Evolutionary conservation across 2,329 filamentous ascomycete species (phyloP), one percentile per base, ranked within the genome.

Genomic region (Aureobasidium lini): DNA sequence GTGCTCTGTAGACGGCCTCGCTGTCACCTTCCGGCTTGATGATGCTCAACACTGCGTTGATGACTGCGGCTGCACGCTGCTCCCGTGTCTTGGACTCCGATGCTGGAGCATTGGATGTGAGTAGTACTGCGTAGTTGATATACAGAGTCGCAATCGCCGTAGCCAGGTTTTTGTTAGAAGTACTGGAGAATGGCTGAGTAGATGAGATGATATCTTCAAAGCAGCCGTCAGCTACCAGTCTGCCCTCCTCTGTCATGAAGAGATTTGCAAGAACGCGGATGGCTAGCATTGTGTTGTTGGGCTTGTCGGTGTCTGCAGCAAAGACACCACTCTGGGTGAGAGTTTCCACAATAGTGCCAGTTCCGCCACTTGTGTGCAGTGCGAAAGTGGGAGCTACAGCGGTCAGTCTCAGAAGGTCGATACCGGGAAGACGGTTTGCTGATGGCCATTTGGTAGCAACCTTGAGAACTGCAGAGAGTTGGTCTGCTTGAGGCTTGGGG

Each of bases 281-380:
- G 0, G 87, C 86, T 79, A 99, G 88, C 87, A 97, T 96, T 10
- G 84, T 83, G 64, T 90, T 90, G 72, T 96, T 96, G 39, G 84
- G 85, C 0, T 87, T 77, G 36, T 69, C 67, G 2, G 83, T 79
- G 0, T 81, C 75, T 4, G 74, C 71, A 8, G 84, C 80, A 57
- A 87, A 84, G 1, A 85, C 78, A 1, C 73, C 82, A 53, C 79
- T 83, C 44, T 70, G 71, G 36, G 85, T 78, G 6, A 96, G 75
- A 1, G 77, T 74, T 7, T 81, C 75, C 4, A 88, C 71, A n/a
- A 92, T 75, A 37, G 83, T 85, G 3, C 76, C 77, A 32, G 79
- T 75, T 13, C 76, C 73, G 0, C 79, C 73, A 53, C 83, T 79
- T 0, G 75, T 75, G 52, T 83, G 82, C 7, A 81, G 79, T 1